A percentile compares a stretch with the other conserved stretches of the same genome.
These are phyloP conservation scores for Pichia heedii DNA, from an alignment of 805 yeast genomes.

Conservation along the genomic window DNA sequence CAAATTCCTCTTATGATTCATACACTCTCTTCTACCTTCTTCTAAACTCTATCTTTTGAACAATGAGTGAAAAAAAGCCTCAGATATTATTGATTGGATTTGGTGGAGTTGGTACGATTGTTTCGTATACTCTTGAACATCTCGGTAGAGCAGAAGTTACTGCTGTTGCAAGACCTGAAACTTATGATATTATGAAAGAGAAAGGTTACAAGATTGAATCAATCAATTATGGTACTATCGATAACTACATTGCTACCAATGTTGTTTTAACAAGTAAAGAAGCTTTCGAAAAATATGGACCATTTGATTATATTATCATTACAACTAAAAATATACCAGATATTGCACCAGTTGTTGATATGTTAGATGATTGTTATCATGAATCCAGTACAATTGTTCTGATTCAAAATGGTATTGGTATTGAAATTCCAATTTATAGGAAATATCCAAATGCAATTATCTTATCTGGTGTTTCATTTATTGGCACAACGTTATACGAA, in stretches of 20 bases:
- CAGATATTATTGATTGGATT: slow-evolving; percentile 46
- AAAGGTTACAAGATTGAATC: slow-evolving; percentile 33
- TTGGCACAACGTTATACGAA: slow-evolving; percentile 26
- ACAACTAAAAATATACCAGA: slow-evolving; percentile 60
- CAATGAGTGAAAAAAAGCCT: background rate
- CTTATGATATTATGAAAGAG: slow-evolving; percentile 18
- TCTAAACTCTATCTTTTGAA: too few relatives aligned
- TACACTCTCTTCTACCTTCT: too few relatives aligned
- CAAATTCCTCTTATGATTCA: too few relatives aligned
- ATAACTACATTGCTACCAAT: slow-evolving; percentile 45
- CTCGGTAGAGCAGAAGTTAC: slow-evolving; percentile 41
- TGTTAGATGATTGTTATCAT: slow-evolving; percentile 25
- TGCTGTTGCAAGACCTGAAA: slow-evolving; percentile 43
- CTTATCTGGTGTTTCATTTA: slow-evolving; percentile 32
- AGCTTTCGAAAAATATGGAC: slow-evolving; percentile 33
- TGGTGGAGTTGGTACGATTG: slow-evolving; percentile 78
- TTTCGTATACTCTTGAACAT: slow-evolving; percentile 49
- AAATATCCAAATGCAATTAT: slow-evolving; percentile 27
- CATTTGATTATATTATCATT: slow-evolving; percentile 29
- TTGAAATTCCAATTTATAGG: slow-evolving; percentile 25
- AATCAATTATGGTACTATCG: slow-evolving; percentile 46
- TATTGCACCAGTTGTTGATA: slow-evolving; percentile 36
- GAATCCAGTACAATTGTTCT: slow-evolving; percentile 27
- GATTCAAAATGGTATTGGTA: slow-evolving; percentile 33
- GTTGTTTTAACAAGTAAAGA: slow-evolving; percentile 24